Conservation (phyloP, 495 filamentous ascomycete species). For the Penicillium ucsense region DNA sequence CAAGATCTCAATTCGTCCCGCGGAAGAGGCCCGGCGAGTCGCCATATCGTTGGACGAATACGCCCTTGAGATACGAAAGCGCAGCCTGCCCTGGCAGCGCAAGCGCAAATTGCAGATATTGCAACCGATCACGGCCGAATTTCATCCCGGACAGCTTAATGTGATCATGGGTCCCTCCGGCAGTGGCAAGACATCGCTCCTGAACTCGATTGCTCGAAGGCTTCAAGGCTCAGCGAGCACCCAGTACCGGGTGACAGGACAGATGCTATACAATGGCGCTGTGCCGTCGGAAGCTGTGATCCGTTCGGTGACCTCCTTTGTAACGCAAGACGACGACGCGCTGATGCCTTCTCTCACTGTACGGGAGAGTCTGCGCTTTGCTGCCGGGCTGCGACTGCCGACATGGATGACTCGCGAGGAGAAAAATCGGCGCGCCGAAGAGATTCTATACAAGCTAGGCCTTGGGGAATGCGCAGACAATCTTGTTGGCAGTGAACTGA, state of each 20-base stretch:
- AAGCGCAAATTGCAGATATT: conserved; percentile 48
- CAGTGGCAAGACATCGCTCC: conserved; percentile 60
- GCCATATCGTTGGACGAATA: conserved; percentile 52
- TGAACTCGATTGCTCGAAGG: conserved; percentile 58
- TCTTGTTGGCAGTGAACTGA: conserved; percentile 55
- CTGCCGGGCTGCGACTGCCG: conserved; percentile 58
- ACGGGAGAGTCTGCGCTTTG: conserved; percentile 59
- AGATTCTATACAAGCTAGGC: conserved; percentile 62
- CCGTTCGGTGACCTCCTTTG: conserved; percentile 61
- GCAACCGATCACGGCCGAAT: conserved; percentile 49
- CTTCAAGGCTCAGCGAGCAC: conserved; percentile 46
- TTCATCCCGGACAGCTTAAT: conserved; percentile 55
- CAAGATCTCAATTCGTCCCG: conserved; percentile 40
- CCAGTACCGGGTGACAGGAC: conserved; percentile 44
- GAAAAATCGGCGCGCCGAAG: conserved; percentile 56
- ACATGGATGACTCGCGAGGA: conserved; percentile 54
- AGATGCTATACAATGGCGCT: conserved; percentile 57
- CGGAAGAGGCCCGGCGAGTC: conserved; percentile 45
- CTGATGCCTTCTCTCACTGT: conserved; percentile 65
- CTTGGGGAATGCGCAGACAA: conserved; percentile 70
- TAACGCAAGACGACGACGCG: conserved; percentile 68
- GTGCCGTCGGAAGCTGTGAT: conserved; percentile 54
- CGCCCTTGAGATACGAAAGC: conserved; percentile 52
- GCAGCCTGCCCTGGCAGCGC: conserved; percentile 30
- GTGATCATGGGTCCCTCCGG: conserved; percentile 74